A percentile compares a stretch with the other conserved stretches of the same genome.
Conservation (phyloP, 257 asterid genomes). For the Coffea eugenioides region DNA sequence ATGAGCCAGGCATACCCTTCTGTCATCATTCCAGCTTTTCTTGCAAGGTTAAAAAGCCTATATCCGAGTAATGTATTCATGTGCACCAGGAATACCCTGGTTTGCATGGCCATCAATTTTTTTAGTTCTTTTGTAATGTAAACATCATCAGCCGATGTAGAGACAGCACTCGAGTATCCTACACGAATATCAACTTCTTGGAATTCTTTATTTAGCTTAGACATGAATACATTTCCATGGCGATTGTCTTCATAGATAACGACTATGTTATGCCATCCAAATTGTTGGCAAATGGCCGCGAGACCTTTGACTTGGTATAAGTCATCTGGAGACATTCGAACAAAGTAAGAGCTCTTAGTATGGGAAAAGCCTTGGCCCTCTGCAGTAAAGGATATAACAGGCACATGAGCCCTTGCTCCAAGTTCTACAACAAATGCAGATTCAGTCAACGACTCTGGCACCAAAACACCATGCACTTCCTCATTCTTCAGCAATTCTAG, state of each 20-base stretch:
- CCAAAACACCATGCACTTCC: slow-evolving; percentile 50
- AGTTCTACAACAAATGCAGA: slow-evolving; percentile 40
- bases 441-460: slow-evolving; percentile 34
- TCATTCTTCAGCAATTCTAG: slow-evolving; percentile 41
- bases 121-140: slow-evolving; percentile 17
- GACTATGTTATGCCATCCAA: slow-evolving; percentile 33
- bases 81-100: slow-evolving; percentile 56
- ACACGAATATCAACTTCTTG: slow-evolving; percentile 16
- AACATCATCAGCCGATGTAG: slow-evolving; percentile 20
- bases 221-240: slow-evolving; percentile 24
- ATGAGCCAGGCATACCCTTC: slow-evolving; percentile 57
- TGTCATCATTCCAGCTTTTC: slow-evolving; percentile 40
- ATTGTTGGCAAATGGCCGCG: slow-evolving; percentile 30
- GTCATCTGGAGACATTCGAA: slow-evolving; percentile 32
- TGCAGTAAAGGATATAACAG: slow-evolving; percentile 37
- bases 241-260: slow-evolving; percentile 31
- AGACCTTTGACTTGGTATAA: slow-evolving; percentile 24
- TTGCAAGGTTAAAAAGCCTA: slow-evolving; percentile 36
- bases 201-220: slow-evolving; percentile 32
- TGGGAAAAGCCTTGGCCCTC: slow-evolving; percentile 27
- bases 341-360: slow-evolving; percentile 26
- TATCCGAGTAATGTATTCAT: slow-evolving; percentile 28
- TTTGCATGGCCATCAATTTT: slow-evolving; percentile 39
- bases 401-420: slow-evolving; percentile 41
- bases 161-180: slow-evolving; percentile 22